Conservation (phyloP, 139 green algal species). For the Astrephomene gubernaculifera region DNA sequence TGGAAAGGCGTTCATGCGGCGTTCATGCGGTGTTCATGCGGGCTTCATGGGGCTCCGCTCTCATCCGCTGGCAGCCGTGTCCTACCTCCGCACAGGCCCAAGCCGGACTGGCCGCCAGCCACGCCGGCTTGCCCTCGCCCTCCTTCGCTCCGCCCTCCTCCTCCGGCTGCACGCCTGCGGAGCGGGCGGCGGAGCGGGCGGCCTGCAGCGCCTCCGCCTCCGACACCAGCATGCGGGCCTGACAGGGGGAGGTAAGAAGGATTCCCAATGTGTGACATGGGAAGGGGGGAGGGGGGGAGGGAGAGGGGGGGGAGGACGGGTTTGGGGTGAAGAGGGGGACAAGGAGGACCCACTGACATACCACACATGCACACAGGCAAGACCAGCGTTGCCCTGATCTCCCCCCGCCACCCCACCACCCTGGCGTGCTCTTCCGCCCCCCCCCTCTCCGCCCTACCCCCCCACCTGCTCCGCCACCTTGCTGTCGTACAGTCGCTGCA, state of each 20-base stretch:
- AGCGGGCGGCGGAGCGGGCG: background rate
- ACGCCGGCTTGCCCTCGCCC: slow-evolving; percentile 30
- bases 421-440: background rate
- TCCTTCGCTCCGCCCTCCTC: background rate
- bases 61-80: too few species aligned
- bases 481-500: slow-evolving; percentile 40
- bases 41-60: too few species aligned
- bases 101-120: slow-evolving; percentile 27
- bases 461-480: slow-evolving; percentile 23
- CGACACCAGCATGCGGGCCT: background rate
- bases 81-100: slow-evolving; percentile 11
- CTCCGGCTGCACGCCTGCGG: background rate
- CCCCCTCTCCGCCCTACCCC: too few species aligned
- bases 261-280: background rate
- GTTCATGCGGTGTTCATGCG: too few species aligned
- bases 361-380: background rate
- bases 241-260: background rate
- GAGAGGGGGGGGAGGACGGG: background rate
- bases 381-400: background rate
- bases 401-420: too few species aligned
- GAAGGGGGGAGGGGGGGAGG: too few species aligned
- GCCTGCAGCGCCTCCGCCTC: slow-evolving; percentile 36
- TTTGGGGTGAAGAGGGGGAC: background rate
- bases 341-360: background rate
- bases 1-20: too few species aligned